These are phyloP conservation scores for Castanospermum australe DNA, from an alignment of 306 rosid genomes.

Conservation along the genomic window DNA sequence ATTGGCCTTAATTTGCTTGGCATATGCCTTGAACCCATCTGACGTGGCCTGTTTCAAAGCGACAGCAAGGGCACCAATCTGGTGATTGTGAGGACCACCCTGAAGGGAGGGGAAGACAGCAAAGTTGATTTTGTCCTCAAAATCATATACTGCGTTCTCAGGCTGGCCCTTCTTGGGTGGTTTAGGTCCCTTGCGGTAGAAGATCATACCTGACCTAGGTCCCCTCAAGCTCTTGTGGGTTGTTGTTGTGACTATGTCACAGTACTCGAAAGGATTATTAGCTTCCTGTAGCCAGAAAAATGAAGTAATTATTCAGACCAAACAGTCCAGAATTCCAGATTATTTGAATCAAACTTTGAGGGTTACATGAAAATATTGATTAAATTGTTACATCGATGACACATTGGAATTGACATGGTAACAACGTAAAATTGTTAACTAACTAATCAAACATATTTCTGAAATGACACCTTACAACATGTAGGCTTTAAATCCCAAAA, in stretches of 20 bases:
- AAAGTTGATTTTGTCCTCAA: conserved; percentile 93
- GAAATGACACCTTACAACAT: not conserved
- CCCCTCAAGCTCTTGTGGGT: conserved; percentile 98
- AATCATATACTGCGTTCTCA: conserved; percentile 78
- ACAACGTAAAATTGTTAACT: not conserved
- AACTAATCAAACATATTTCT: not conserved
- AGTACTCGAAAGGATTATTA: conserved; percentile 80
- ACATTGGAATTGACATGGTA: not conserved
- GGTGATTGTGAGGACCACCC: conserved; percentile 99
- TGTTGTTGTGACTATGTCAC: conserved; percentile 93
- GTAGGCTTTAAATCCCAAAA: not conserved
- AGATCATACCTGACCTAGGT: conserved; percentile 97
- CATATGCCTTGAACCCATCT: conserved; percentile 84
- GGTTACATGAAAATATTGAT: not conserved
- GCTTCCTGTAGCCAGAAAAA: conserved; percentile 55
- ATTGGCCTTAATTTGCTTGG: conserved; percentile 94
- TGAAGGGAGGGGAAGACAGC: conserved; percentile 96
- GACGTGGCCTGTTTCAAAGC: conserved; percentile 83
- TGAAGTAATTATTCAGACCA: not conserved
- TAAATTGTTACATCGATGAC: not conserved
- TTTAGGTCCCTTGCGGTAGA: conserved; percentile 90
- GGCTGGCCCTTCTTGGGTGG: conserved; percentile 96
- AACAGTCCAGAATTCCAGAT: not conserved
- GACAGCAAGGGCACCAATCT: conserved; percentile 95
- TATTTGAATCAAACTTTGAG: not conserved